Evolutionary conservation across 2,329 filamentous ascomycete species (phyloP).

Genomic region (Ophiostoma australiae): DNA sequence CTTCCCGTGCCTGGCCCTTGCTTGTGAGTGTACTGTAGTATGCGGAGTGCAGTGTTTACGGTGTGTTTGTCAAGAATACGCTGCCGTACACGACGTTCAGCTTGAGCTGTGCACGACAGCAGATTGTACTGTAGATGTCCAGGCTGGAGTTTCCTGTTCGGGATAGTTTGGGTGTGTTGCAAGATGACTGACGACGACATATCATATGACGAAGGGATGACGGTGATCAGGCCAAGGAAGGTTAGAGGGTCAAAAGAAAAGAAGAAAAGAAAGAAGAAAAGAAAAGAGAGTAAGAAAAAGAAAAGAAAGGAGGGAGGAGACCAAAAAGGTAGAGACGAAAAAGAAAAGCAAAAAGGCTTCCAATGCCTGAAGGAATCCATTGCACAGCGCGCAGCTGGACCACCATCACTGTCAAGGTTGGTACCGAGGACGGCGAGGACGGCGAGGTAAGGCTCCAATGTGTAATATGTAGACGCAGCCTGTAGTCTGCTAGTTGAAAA

Average conservation of each 20-base stretch:
- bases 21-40: background rate
- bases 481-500: background rate
- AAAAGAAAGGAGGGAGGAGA: background rate
- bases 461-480: background rate
- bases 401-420: background rate
- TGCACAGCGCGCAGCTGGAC: background rate
- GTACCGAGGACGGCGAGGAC: slow-evolving; percentile 11
- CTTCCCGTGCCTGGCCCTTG: slow-evolving; percentile 5
- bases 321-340: background rate
- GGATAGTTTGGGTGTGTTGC: background rate
- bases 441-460: slow-evolving; percentile 3
- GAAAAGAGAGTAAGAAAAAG: background rate
- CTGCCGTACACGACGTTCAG: background rate
- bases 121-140: background rate
- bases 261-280: background rate
- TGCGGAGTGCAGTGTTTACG: background rate
- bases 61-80: background rate
- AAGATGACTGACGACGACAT: background rate
- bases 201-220: background rate
- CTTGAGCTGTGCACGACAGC: background rate
- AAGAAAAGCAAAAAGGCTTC: background rate
- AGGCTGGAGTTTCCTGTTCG: background rate
- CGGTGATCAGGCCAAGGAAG: background rate
- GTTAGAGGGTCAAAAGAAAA: background rate
- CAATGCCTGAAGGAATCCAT: background rate